Evolutionary conservation across 2,329 filamentous ascomycete species (phyloP).

Genomic region (Eurotiales sp.): DNA sequence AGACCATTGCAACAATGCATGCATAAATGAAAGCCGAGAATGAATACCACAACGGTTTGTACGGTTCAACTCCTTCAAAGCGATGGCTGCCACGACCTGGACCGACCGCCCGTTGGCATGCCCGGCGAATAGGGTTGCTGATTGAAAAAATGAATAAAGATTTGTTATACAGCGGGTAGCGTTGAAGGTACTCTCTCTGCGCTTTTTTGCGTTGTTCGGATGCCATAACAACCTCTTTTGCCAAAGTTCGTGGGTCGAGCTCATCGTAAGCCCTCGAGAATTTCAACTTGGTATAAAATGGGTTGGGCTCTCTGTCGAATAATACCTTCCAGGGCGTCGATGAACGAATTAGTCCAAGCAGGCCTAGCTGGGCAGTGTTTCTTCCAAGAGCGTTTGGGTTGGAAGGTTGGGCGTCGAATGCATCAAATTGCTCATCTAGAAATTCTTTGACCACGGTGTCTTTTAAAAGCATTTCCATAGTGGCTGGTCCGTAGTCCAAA

Average conservation of each 20-base stretch:
- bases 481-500: constrained; percentile 84
- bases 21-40: constrained; percentile 94
- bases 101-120: constrained; percentile 87
- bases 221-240: constrained; percentile 81
- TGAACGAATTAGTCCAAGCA: constrained; percentile 57
- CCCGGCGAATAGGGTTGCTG: constrained; percentile 68
- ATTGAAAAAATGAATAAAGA: constrained; percentile 84
- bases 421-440: constrained; percentile 64
- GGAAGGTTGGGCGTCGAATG: constrained; percentile 2
- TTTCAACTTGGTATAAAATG: constrained; percentile 84
- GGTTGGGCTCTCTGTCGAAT: constrained; percentile 75
- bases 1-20: constrained; percentile 95
- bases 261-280: constrained; percentile 68
- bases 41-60: constrained; percentile 83
- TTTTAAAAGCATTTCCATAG: constrained; percentile 93
- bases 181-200: constrained; percentile 83
- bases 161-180: constrained; percentile 88
- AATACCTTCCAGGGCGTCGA: constrained; percentile 55
- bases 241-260: constrained; percentile 81
- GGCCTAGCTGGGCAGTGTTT: constrained; percentile 49
- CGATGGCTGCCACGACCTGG: constrained; percentile 83
- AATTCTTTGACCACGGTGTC: constrained; percentile 95
- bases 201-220: constrained; percentile 78
- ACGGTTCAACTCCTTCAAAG: constrained; percentile 84
- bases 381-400: background rate